phyloP scores from a whole-genome alignment of 176 grass and related monocot genomes.

The Stipa capillata region DNA sequence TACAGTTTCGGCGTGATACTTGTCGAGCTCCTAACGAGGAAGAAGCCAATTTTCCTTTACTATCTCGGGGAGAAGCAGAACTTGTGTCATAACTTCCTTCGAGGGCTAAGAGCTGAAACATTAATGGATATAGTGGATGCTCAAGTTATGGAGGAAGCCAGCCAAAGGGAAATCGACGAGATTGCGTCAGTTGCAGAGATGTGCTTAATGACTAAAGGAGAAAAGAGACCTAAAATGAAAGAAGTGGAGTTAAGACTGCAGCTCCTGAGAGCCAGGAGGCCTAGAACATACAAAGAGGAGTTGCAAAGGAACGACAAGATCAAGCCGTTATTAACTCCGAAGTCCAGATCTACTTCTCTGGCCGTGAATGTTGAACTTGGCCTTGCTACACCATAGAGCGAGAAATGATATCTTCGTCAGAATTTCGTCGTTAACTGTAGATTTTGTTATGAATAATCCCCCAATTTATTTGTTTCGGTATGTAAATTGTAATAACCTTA shows the following conservation, averaged over 20 bases:
- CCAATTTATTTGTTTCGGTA: not conserved
- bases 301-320: not conserved
- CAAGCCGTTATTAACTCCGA: not conserved
- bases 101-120: not conserved
- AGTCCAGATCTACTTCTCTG: not conserved
- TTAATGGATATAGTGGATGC: not conserved
- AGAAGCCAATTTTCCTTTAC: not conserved
- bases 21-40: not conserved
- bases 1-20: not conserved
- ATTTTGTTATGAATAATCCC: not conserved
- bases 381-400: slow-evolving; percentile 7
- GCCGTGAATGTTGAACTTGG: not conserved
- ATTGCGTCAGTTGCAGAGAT: not conserved
- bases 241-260: not conserved
- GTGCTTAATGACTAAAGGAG: not conserved
- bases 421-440: slow-evolving; percentile 1
- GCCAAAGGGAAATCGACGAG: not conserved
- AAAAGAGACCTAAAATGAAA: not conserved
- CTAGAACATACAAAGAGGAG: not conserved
- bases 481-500: not conserved
- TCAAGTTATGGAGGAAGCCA: not conserved
- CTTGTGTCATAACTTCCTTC: not conserved
- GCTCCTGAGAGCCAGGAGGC: not conserved
- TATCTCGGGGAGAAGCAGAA: not conserved
- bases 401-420: slow-evolving; percentile 10